These are phyloP conservation scores for Pichia paraexigua DNA, from an alignment of 805 yeast species.

Conservation along the genomic window DNA sequence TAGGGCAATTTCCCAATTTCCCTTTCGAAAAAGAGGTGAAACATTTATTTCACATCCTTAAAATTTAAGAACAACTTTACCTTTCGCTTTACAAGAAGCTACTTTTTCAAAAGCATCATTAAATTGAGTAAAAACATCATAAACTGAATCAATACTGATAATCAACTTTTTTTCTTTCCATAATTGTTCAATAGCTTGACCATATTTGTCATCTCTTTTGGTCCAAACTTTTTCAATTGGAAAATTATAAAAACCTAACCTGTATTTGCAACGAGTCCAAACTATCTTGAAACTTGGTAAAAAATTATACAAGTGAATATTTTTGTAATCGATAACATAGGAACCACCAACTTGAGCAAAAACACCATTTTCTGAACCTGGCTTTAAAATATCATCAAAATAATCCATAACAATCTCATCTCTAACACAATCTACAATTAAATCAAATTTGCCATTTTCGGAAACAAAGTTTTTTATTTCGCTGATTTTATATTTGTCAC, in stretches of 20 bases:
- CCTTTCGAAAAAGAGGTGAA: neutral
- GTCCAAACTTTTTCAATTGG: slow-evolving; percentile 5
- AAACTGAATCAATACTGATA: slow-evolving; percentile 47
- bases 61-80: slow-evolving; percentile 45
- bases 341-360: slow-evolving; percentile 57
- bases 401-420: slow-evolving; percentile 33
- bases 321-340: slow-evolving; percentile 29
- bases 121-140: slow-evolving; percentile 37
- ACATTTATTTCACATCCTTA: slow-evolving; percentile 13
- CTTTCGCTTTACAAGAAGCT: slow-evolving; percentile 43
- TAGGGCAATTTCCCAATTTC: neutral
- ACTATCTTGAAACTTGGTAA: slow-evolving; percentile 18
- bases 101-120: slow-evolving; percentile 44
- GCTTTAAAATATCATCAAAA: slow-evolving; percentile 37
- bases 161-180: slow-evolving; percentile 37
- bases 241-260: slow-evolving; percentile 13
- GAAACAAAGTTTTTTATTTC: slow-evolving; percentile 28
- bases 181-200: slow-evolving; percentile 33
- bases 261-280: slow-evolving; percentile 8
- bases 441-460: slow-evolving; percentile 45
- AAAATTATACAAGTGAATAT: slow-evolving; percentile 19
- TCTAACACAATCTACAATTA: slow-evolving; percentile 63
- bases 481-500: slow-evolving; percentile 28
- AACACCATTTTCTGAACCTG: slow-evolving; percentile 37
- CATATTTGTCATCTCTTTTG: slow-evolving; percentile 10